A percentile compares a stretch with the other conserved stretches of the same genome.
Evolutionary conservation across 805 yeast genomes (phyloP).

Genomic region (Metschnikowia noctiluminum): DNA sequence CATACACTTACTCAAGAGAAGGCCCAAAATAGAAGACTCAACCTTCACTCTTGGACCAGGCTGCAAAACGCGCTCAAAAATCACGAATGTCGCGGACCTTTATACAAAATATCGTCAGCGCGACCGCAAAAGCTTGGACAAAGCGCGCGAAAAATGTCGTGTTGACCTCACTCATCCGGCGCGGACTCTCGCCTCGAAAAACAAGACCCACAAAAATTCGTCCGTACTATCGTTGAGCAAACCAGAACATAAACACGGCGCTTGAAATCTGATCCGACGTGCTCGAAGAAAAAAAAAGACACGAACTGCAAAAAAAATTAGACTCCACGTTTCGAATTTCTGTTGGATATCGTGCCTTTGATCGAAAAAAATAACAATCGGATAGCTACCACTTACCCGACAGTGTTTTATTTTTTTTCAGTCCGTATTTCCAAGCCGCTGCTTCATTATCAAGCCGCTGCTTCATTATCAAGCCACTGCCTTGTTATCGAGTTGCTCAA

Average conservation of each 20-base stretch:
- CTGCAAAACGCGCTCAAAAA: no score
- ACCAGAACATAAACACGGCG: background rate
- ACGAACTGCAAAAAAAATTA: no score
- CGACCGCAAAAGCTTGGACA: background rate
- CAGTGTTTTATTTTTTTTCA: background rate
- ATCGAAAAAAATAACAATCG: background rate
- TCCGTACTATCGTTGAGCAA: background rate
- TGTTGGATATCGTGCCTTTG: background rate
- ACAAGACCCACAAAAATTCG: constrained; percentile 7
- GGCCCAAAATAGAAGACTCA: no score
- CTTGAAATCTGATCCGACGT: background rate
- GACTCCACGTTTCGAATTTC: no score
- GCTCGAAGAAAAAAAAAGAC: background rate
- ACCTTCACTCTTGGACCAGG: no score
- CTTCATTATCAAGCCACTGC: no score
- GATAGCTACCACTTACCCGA: background rate
- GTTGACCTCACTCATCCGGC: constrained; percentile 1
- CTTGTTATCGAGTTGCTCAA: no score
- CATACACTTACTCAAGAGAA: no score
- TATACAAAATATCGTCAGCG: background rate
- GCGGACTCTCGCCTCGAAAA: constrained; percentile 5
- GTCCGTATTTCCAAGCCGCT: no score
- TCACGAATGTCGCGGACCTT: background rate
- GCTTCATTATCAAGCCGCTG: no score
- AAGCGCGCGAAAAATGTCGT: constrained; percentile 1